Conservation (phyloP, 345 rosid species). For the Xanthoceras sorbifolium region DNA sequence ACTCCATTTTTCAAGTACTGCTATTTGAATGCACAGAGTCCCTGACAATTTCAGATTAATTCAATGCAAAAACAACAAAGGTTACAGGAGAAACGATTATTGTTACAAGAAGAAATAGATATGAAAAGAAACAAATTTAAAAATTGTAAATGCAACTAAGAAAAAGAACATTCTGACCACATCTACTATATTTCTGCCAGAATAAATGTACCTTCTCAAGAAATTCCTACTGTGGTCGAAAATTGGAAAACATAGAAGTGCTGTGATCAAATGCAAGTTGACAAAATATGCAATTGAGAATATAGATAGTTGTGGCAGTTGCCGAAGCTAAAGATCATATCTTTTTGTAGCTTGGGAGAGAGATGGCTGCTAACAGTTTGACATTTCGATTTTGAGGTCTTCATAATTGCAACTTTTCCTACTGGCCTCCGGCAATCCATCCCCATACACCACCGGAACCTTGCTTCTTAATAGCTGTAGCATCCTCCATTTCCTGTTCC, state of each 20-base stretch:
- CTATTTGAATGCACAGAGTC: neutral
- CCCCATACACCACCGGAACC: conserved; percentile 86
- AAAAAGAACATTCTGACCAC: conserved; percentile 10
- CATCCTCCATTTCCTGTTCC: conserved; percentile 65
- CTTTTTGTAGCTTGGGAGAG: neutral
- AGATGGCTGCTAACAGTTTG: neutral
- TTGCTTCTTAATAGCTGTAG: conserved; percentile 51
- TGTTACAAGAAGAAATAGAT: neutral
- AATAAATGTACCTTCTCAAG: neutral
- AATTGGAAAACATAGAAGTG: neutral
- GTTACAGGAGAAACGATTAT: neutral
- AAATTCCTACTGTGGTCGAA: conserved; percentile 7
- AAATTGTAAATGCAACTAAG: neutral
- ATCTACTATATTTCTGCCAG: conserved; percentile 5
- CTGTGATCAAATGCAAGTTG: neutral
- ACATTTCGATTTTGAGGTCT: conserved; percentile 13
- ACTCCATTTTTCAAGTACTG: neutral
- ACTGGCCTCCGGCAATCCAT: conserved; percentile 60
- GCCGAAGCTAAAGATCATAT: neutral
- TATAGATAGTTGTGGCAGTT: neutral
- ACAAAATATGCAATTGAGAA: neutral
- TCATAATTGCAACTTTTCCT: conserved; percentile 20
- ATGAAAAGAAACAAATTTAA: neutral
- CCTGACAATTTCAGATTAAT: neutral
- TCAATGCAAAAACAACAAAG: neutral